These are phyloP conservation scores for Kodamaea kaohsiungensis DNA, from an alignment of 805 yeast species.

Conservation along the genomic window DNA sequence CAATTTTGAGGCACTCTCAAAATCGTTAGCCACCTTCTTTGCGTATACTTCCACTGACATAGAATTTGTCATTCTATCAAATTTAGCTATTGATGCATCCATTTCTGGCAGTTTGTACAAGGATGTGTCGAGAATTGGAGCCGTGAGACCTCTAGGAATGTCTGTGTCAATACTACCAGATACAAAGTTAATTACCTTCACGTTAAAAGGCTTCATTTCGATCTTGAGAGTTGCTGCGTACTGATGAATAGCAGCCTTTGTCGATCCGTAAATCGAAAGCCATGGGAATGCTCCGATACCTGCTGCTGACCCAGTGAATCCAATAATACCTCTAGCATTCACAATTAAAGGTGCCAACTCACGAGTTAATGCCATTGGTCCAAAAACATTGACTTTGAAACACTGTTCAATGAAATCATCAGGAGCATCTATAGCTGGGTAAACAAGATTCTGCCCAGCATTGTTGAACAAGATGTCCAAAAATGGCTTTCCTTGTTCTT, in stretches of 20 bases:
- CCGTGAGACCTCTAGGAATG: slow-evolving; percentile 39
- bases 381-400: slow-evolving; percentile 68
- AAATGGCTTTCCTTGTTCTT: slow-evolving; percentile 38
- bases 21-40: neutral
- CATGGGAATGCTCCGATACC: slow-evolving; percentile 74
- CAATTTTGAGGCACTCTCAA: neutral
- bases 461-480: slow-evolving; percentile 68
- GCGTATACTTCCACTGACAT: slow-evolving; percentile 62
- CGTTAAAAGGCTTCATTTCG: slow-evolving; percentile 72
- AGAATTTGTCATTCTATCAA: slow-evolving; percentile 63
- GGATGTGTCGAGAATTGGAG: neutral
- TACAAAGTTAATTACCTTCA: slow-evolving; percentile 63
- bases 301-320: slow-evolving; percentile 72
- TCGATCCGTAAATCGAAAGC: slow-evolving; percentile 61
- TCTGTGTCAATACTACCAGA: slow-evolving; percentile 78
- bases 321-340: slow-evolving; percentile 64
- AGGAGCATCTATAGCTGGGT: slow-evolving; percentile 66
- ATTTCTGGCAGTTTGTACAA: neutral
- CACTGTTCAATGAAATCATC: slow-evolving; percentile 53
- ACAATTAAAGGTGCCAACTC: slow-evolving; percentile 58
- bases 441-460: slow-evolving; percentile 76
- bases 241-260: slow-evolving; percentile 76
- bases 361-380: slow-evolving; percentile 62
- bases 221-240: slow-evolving; percentile 61
- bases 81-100: slow-evolving; percentile 32